These are phyloP conservation scores for Tetradesmus lagerheimii DNA, from an alignment of 139 green algal genomes.

Conservation along the genomic window DNA sequence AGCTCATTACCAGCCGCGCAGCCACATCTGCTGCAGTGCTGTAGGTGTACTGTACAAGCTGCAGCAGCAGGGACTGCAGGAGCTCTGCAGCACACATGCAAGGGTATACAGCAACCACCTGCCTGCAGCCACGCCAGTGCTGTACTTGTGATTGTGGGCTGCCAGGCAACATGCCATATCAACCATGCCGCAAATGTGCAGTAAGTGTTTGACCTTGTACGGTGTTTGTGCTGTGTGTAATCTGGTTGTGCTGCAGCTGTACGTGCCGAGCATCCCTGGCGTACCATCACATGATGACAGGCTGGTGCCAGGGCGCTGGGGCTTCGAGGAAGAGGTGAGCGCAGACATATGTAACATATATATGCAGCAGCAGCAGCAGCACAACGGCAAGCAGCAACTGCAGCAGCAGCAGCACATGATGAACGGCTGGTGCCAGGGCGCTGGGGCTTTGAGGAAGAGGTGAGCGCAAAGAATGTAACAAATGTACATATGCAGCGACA, in stretches of 20 bases:
- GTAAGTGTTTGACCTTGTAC: neutral
- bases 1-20: no score
- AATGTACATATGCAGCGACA: no score
- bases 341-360: neutral
- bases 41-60: no score
- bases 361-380: neutral
- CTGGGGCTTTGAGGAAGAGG: neutral
- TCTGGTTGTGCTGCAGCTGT: slow-evolving; percentile 67
- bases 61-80: no score
- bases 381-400: slow-evolving; percentile 8
- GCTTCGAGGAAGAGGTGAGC: slow-evolving; percentile 69
- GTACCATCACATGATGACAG: slow-evolving; percentile 66
- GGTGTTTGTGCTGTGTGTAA: neutral
- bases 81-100: no score
- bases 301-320: slow-evolving; percentile 67
- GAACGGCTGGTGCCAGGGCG: neutral
- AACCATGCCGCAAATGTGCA: neutral
- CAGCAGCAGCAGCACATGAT: neutral
- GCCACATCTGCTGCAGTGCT: no score
- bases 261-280: slow-evolving; percentile 83
- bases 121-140: neutral
- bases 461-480: no score
- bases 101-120: neutral
- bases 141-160: neutral
- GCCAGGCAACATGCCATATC: no score